Percentiles rank a stretch among this genome's conserved stretches.
Evolutionary conservation across 371 early-diverging fungal species (phyloP).

Genomic region (Syncephalastrum monosporum): DNA sequence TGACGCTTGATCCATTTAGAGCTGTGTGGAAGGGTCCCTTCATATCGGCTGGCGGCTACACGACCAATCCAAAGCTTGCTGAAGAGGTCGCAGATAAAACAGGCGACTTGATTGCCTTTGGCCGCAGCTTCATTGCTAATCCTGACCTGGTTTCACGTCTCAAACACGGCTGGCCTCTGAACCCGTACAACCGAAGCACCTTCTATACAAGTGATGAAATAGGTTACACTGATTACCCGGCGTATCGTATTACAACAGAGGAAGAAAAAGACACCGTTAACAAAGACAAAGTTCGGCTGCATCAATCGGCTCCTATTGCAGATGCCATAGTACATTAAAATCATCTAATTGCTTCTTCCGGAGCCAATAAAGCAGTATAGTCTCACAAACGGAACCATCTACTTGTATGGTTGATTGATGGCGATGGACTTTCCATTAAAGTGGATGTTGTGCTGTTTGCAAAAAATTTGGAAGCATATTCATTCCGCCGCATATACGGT

Average conservation of each 20-base stretch:
- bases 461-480: too few species aligned
- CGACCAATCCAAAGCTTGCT: constrained; percentile 18
- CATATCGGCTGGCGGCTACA: constrained; percentile 27
- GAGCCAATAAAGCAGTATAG: too few species aligned
- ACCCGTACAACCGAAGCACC: constrained; percentile 23
- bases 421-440: too few species aligned
- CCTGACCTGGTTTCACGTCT: constrained; percentile 35
- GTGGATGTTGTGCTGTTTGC: too few species aligned
- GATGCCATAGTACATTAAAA: too few species aligned
- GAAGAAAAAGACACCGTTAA: too few species aligned
- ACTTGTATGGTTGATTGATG: too few species aligned
- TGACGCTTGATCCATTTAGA: constrained; percentile 26
- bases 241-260: neutral
- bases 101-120: constrained; percentile 29
- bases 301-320: too few species aligned
- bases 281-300: too few species aligned
- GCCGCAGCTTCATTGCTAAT: constrained; percentile 37
- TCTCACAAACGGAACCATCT: too few species aligned
- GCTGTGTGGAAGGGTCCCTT: constrained; percentile 30
- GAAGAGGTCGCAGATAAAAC: constrained; percentile 19
- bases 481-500: too few species aligned
- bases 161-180: constrained; percentile 21
- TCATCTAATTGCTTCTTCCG: too few species aligned
- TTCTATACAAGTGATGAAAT: constrained; percentile 18
- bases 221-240: constrained; percentile 29